phyloP scores from a whole-genome alignment of 176 grass and related monocot species.

The Tuctoria greenei region DNA sequence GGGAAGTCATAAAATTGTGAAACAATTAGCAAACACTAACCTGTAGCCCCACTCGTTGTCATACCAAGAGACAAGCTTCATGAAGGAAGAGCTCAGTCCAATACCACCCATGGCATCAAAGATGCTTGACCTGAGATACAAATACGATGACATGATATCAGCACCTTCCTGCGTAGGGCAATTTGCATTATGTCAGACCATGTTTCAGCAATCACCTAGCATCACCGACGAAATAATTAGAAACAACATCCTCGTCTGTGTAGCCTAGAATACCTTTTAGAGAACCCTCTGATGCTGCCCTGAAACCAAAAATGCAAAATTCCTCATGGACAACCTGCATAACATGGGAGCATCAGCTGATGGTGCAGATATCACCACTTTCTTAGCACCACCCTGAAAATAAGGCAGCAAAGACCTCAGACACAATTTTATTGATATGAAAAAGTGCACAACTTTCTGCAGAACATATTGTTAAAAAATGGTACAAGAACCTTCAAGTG shows the following conservation, averaged over 20 bases:
- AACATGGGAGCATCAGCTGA: conserved; percentile 76
- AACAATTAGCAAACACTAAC: conserved; percentile 34
- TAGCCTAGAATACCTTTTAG: conserved; percentile 96
- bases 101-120: conserved; percentile 99
- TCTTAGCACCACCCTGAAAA: conserved; percentile 88
- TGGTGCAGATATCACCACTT: conserved; percentile 98
- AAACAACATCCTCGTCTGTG: conserved; percentile 95
- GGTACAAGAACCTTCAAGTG: conserved; percentile 75
- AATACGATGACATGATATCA: background rate
- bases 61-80: conserved; percentile 98
- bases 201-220: conserved; percentile 48
- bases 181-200: background rate
- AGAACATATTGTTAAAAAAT: conserved; percentile 10
- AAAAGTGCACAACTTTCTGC: background rate
- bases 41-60: conserved; percentile 99
- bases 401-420: conserved; percentile 32
- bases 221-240: conserved; percentile 93
- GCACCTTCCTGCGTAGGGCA: background rate
- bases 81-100: conserved; percentile 82
- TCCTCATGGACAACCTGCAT: conserved; percentile 98
- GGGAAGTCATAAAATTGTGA: background rate
- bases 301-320: conserved; percentile 87
- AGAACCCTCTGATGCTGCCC: conserved; percentile 75
- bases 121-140: conserved; percentile 80
- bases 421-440: conserved; percentile 3